phyloP scores from a whole-genome alignment of 1,139 yeast species.

The Kodamaea alishanica region DNA sequence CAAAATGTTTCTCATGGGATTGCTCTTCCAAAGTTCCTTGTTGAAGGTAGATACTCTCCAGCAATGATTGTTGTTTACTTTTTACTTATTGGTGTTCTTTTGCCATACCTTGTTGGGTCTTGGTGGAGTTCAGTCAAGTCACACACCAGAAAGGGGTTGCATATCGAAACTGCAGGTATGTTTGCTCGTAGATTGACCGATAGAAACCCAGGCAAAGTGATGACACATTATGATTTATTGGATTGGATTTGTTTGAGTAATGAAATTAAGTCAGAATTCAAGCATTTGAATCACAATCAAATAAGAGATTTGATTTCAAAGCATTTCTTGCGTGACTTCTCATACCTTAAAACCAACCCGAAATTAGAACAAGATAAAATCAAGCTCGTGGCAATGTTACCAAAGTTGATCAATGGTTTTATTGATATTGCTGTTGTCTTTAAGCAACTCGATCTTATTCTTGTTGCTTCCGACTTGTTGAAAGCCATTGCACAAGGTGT shows the following conservation, averaged over 20 bases:
- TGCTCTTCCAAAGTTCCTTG: conserved; percentile 88
- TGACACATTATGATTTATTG: conserved; percentile 58
- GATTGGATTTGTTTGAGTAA: conserved; percentile 59
- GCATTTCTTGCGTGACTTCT: conserved; percentile 54
- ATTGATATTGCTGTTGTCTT: conserved; percentile 79
- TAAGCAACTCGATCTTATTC: conserved; percentile 64
- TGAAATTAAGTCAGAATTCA: conserved; percentile 51
- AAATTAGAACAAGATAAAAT: conserved; percentile 43
- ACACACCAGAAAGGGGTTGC: conserved; percentile 80
- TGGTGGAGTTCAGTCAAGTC: conserved; percentile 91
- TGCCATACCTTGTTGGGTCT: conserved; percentile 74
- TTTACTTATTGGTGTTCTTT: conserved; percentile 65
- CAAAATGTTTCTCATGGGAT: conserved; percentile 94
- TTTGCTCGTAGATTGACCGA: conserved; percentile 64
- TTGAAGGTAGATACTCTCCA: conserved; percentile 78
- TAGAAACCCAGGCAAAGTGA: conserved; percentile 72
- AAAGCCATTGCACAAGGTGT: conserved; percentile 79
- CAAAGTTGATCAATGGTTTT: conserved; percentile 65
- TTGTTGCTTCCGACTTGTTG: conserved; percentile 62
- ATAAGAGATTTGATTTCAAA: conserved; percentile 50
- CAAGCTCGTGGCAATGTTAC: conserved; percentile 59
- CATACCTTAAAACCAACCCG: conserved; percentile 15
- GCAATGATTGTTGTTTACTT: conserved; percentile 64
- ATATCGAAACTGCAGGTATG: conserved; percentile 73
- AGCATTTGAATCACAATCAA: conserved; percentile 40